Evolutionary conservation across 176 grass and related monocot species (phyloP), one percentile per base, ranked within the genome.

Genomic region (Triticum aestivum): DNA sequence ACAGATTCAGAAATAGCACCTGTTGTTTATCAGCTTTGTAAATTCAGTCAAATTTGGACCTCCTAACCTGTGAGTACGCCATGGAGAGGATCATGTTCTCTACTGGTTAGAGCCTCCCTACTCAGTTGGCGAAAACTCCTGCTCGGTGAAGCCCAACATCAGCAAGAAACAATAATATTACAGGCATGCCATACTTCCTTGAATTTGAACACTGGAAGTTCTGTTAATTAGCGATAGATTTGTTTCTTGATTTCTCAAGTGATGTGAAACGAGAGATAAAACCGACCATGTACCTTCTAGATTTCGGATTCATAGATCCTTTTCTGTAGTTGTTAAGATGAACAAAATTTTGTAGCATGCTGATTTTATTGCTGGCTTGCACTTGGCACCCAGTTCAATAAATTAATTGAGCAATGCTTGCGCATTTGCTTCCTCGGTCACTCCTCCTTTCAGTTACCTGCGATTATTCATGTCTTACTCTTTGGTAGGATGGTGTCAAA

Each of bases 321-420:
- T 12, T 65, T 15, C 13, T 83, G 73, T 83, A 79, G 73, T 37
- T 65, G 73, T 47, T 65, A 54, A 80, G 75, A 59, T 49, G 47
- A 34, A n/a, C 29, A 80, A 73, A 87, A 75, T 84, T 91, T 84
- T 84, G 59, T 91, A 79, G 85, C 78, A 26, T 47, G 18, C 34
- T 67, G 68, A 2, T 67, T 58, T 83, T 66, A 34, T 35, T 5
- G 9, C 54, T 26, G 6, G 34, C 80, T 74, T 17, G 15, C 26
- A 2, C 66, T 73, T 10, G 17, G 44, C 6, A 42, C 58, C 3
- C 73, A 58, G 2, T 74, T 90, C 26, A 84, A 47, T 80, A 83
- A 73, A 79, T 3, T 9, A 65, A 79, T 5, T 9, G 32, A 83
- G 6, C n/a, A 34, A 30, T 74, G 42, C 18, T 84, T 65, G 41